Percentiles rank a stretch among this genome's conserved stretches.
These are phyloP conservation scores for Pelargonium australe DNA, from an alignment of 441 rosid genomes.

Conservation along the genomic window DNA sequence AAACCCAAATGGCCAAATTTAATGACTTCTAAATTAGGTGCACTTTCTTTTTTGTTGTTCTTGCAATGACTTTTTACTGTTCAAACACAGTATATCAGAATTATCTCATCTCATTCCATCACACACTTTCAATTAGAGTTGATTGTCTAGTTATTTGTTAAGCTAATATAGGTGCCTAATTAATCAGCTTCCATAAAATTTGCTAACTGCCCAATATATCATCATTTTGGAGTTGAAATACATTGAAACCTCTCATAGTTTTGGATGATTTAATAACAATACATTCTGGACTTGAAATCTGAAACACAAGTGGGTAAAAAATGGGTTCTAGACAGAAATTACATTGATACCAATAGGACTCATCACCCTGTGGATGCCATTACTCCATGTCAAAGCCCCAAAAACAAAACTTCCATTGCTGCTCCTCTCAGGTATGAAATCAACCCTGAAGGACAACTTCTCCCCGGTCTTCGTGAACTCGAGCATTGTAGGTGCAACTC, in stretches of 20 bases:
- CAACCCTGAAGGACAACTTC: slow-evolving; percentile 35
- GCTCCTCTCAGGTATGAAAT: slow-evolving; percentile 31
- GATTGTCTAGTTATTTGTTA: too few relatives aligned
- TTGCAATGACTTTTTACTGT: neutral
- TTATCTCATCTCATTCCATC: too few relatives aligned
- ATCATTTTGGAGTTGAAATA: too few relatives aligned
- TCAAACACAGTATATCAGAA: neutral
- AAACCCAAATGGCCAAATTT: neutral
- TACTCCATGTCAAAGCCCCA: slow-evolving; percentile 47
- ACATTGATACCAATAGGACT: slow-evolving; percentile 43
- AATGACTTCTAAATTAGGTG: neutral
- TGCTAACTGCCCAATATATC: too few relatives aligned
- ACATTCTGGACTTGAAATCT: neutral
- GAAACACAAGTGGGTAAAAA: neutral
- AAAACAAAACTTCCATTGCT: slow-evolving; percentile 38
- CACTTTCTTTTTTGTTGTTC: neutral
- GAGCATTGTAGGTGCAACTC: slow-evolving; percentile 35
- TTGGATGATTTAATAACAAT: neutral
- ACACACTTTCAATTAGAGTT: too few relatives aligned
- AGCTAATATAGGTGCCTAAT: too few relatives aligned
- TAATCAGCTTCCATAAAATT: too few relatives aligned
- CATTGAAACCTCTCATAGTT: neutral
- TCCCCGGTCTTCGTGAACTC: slow-evolving; percentile 32
- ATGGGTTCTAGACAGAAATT: slow-evolving; percentile 21
- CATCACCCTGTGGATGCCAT: slow-evolving; percentile 30